These are phyloP conservation scores for Neofusicoccum cordaticola DNA, from an alignment of 2,329 filamentous ascomycete species.

Conservation along the genomic window DNA sequence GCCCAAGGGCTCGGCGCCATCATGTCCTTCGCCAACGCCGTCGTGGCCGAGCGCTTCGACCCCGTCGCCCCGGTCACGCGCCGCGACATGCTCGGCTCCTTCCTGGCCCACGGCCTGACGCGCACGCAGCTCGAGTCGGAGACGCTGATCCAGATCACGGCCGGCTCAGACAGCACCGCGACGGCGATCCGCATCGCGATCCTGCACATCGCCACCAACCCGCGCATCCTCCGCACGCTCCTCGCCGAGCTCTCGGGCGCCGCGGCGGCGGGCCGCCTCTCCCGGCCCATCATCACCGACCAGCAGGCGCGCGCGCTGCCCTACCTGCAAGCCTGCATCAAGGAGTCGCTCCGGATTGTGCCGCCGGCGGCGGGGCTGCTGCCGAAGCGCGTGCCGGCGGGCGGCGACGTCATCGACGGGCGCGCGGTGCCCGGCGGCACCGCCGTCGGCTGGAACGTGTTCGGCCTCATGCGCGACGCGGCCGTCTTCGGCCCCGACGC, in stretches of 20 bases:
- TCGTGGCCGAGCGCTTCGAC: conserved; percentile 48
- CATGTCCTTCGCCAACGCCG: conserved; percentile 41
- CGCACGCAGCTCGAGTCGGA: conserved; percentile 44
- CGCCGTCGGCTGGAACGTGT: conserved; percentile 39
- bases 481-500: conserved; percentile 37
- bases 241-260: conserved; percentile 46
- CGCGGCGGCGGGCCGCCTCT: conserved; percentile 37
- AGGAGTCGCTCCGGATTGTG: conserved; percentile 47
- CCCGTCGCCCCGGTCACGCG: conserved; percentile 42
- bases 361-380: conserved; percentile 37
- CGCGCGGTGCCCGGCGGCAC: conserved; percentile 37
- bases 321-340: conserved; percentile 47
- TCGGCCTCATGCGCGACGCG: conserved; percentile 35
- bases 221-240: conserved; percentile 46
- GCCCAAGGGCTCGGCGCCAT: conserved; percentile 20
- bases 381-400: conserved; percentile 29
- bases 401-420: conserved; percentile 30
- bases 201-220: conserved; percentile 53
- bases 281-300: conserved; percentile 45
- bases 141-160: conserved; percentile 48
- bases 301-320: conserved; percentile 40
- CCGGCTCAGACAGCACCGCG: conserved; percentile 59
- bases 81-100: conserved; percentile 54
- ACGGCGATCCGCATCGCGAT: conserved; percentile 54
- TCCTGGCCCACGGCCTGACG: conserved; percentile 43